Percentiles rank a stretch among this genome's conserved stretches.
phyloP scores from a whole-genome alignment of 106 monocot genomes.

The Phalaenopsis aphrodite region DNA sequence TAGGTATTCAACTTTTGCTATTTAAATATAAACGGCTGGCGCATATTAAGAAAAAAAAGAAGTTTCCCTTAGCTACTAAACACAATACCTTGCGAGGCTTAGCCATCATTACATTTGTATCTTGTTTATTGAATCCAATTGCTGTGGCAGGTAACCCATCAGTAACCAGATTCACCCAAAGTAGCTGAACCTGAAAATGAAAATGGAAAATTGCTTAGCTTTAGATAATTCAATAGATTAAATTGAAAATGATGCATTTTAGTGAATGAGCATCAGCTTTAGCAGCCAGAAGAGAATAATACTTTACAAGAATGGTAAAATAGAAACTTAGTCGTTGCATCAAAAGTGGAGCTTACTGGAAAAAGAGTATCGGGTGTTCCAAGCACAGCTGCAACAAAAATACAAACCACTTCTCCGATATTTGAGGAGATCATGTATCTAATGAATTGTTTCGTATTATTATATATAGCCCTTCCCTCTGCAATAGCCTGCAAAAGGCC shows the following conservation, averaged over 20 bases:
- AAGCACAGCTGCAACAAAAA: slow-evolving; percentile 96
- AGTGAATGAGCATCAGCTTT: neutral
- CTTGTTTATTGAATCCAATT: slow-evolving; percentile 98
- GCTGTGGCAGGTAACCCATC: slow-evolving; percentile 99
- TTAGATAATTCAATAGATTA: slow-evolving; percentile 3
- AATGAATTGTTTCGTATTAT: slow-evolving; percentile 98
- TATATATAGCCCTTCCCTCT: slow-evolving; percentile 98
- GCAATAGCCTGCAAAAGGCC: slow-evolving; percentile 74
- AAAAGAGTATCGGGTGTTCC: slow-evolving; percentile 97
- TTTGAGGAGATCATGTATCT: slow-evolving; percentile 99
- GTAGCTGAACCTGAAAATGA: slow-evolving; percentile 82
- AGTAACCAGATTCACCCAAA: slow-evolving; percentile 99
- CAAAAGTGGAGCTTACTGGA: slow-evolving; percentile 52
- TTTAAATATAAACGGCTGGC: neutral
- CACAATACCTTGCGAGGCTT: slow-evolving; percentile 88
- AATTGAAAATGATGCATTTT: neutral
- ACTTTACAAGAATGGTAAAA: neutral
- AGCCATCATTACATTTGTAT: slow-evolving; percentile 77
- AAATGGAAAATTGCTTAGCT: neutral
- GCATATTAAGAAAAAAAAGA: neutral
- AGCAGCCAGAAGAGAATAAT: neutral
- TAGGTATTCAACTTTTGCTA: neutral
- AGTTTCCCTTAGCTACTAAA: neutral
- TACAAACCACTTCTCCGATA: slow-evolving; percentile 99
- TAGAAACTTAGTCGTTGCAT: neutral